Conservation (phyloP, 148 eudicot genomes). For the Bassia scoparia region DNA sequence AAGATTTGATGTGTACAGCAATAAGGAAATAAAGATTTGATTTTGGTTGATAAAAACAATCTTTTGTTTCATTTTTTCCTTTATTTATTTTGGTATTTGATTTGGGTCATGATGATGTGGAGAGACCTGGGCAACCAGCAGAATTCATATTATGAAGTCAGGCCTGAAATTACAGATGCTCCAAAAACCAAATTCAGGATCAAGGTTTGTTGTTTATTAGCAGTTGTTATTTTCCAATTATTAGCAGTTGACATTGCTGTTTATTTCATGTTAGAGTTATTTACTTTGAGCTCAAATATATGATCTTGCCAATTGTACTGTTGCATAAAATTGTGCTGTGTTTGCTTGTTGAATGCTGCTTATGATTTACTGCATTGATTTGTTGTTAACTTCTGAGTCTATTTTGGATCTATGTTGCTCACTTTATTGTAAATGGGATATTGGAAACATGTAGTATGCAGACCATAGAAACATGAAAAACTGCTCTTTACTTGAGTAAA, state of each 20-base stretch:
- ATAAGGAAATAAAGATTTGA: no score
- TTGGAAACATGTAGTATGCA: neutral
- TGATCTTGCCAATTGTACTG: constrained; percentile 7
- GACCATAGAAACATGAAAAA: neutral
- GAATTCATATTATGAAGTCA: constrained; percentile 82
- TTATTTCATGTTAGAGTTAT: neutral
- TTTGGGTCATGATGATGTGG: constrained; percentile 48
- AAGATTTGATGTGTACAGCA: constrained; percentile 15
- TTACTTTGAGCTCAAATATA: neutral
- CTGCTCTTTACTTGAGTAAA: neutral
- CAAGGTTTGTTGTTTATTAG: constrained; percentile 56
- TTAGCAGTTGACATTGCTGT: constrained; percentile 5
- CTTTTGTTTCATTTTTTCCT: neutral
- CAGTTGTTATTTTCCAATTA: constrained; percentile 2
- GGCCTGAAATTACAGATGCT: constrained; percentile 81
- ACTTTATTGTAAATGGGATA: neutral
- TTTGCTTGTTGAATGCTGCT: constrained; percentile 2
- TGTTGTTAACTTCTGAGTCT: neutral
- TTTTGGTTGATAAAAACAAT: constrained; percentile 19
- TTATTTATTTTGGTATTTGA: no score
- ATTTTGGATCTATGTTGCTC: neutral
- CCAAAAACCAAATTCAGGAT: constrained; percentile 90
- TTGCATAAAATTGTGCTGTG: constrained; percentile 6
- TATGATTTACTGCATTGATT: neutral
- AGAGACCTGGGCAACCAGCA: constrained; percentile 70